Evolutionary conservation across 768 basidiomycete species (phyloP), one percentile per base, ranked within the genome.

Genomic region (Tulasnella sp.): DNA sequence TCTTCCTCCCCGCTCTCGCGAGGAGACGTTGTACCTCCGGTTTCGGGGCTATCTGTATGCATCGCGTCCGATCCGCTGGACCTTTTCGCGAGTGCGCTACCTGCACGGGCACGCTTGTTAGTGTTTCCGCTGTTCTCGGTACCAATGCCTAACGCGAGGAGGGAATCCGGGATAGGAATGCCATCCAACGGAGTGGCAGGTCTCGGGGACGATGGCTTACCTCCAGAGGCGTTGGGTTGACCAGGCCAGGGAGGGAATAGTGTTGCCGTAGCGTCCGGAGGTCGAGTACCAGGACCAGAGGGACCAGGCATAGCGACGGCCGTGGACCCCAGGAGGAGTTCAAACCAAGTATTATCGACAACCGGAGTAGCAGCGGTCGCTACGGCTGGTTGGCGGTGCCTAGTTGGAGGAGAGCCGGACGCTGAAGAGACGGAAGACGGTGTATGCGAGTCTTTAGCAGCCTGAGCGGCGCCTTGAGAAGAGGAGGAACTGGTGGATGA

Each of bases 171-270:
- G 0, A 51, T 51, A 2, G 50, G 50, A 31, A 51, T 36, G 8
- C 50, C 50, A 25, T 51, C 50, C n/a, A 51, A 7, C n/a, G 50
- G 50, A 17, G 50, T 51, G 34, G 25, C 34, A 5, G 50, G 35
- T 51, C 34, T 17, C 19, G n/a, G 6, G n/a, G 49, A 8, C 19
- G 49, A 4, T 31, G 49, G 2, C 9, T 34, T 12, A 39, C 29
- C 34, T 12, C 4, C 49, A 5, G 31, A 8, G 25, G 50, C 36
- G 19, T 8, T 31, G 37, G 50, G 50, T 4, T 34, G 50, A 19
- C 32, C 2, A 23, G 50, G 37, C 50, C 34, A 51, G 3, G 25
- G 17, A 7, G 50, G 34, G 32, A 51, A 51, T 4, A 48, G 19
- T 5, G 8, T 48, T n/a, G 46, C 29, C 19, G 46, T 48, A 32